Conservation (phyloP, 2,329 filamentous ascomycete genomes). For the Graphilbum fragrans region DNA sequence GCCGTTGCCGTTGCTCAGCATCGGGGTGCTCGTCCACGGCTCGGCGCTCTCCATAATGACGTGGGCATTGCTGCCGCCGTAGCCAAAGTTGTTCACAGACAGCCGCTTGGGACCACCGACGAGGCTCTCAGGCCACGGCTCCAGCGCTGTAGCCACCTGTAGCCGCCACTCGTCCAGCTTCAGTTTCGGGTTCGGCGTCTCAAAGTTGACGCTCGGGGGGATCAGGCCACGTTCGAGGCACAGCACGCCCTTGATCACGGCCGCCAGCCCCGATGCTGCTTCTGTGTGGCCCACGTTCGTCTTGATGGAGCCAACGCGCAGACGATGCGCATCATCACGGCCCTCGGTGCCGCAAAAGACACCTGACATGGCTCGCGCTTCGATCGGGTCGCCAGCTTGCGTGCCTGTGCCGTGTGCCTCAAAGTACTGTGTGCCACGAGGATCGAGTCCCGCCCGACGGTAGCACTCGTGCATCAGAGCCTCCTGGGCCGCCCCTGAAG, state of each 20-base stretch:
- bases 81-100: conserved; percentile 18
- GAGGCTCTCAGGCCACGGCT: conserved; percentile 13
- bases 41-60: conserved; percentile 16
- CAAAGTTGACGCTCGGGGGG: conserved; percentile 13
- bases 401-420: conserved; percentile 31
- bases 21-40: not conserved
- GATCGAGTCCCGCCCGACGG: conserved; percentile 12
- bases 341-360: conserved; percentile 15
- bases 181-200: conserved; percentile 15
- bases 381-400: conserved; percentile 24
- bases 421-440: conserved; percentile 13
- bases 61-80: conserved; percentile 18
- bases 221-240: conserved; percentile 15
- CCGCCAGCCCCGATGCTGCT: conserved; percentile 14
- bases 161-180: conserved; percentile 14
- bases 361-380: conserved; percentile 18
- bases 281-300: conserved; percentile 20
- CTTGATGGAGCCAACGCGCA: conserved; percentile 14
- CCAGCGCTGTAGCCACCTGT: conserved; percentile 13
- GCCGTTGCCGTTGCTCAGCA: too few species aligned
- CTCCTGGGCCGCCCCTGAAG: conserved; percentile 20
- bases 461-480: conserved; percentile 21
- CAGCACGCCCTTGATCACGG: conserved; percentile 16
- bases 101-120: conserved; percentile 7
- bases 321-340: not conserved